Evolutionary conservation across 306 rosid genomes (phyloP).

Genomic region (Lathyrus oleraceus): DNA sequence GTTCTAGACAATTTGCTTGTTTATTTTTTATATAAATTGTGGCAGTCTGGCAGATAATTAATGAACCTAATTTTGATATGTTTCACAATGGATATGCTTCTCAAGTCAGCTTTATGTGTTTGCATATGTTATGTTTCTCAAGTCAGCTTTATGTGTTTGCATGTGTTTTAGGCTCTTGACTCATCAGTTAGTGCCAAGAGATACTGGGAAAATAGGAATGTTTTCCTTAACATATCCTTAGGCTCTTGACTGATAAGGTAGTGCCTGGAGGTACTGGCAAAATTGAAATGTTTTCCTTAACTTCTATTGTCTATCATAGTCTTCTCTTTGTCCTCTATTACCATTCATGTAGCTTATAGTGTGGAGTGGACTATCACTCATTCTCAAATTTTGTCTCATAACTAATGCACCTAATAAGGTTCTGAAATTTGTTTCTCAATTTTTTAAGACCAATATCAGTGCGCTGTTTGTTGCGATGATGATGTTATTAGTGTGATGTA

Average conservation of each 20-base stretch:
- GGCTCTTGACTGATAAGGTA: conserved; percentile 5
- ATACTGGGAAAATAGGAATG: too few species aligned
- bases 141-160: conserved; percentile 6
- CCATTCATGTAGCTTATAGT: conserved; percentile 1
- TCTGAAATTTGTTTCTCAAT: conserved; percentile 13
- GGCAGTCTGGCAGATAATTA: conserved; percentile 15
- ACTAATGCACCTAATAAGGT: background rate
- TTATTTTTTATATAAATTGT: conserved; percentile 12
- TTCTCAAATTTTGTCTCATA: background rate
- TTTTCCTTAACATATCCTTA: background rate
- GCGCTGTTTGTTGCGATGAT: conserved; percentile 11
- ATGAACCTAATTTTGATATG: background rate
- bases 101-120: conserved; percentile 5
- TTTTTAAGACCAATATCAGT: background rate
- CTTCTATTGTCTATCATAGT: background rate
- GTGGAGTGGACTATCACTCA: background rate
- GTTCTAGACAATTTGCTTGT: background rate
- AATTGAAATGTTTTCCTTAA: background rate
- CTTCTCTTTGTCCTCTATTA: background rate
- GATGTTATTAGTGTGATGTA: background rate
- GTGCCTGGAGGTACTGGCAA: conserved; percentile 12
- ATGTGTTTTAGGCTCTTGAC: too few species aligned
- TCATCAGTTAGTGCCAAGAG: too few species aligned
- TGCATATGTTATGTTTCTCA: conserved; percentile 14
- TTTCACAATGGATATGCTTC: conserved; percentile 15